Conservation (phyloP, 2,329 filamentous ascomycete genomes). For the Talaromyces sp. region DNA sequence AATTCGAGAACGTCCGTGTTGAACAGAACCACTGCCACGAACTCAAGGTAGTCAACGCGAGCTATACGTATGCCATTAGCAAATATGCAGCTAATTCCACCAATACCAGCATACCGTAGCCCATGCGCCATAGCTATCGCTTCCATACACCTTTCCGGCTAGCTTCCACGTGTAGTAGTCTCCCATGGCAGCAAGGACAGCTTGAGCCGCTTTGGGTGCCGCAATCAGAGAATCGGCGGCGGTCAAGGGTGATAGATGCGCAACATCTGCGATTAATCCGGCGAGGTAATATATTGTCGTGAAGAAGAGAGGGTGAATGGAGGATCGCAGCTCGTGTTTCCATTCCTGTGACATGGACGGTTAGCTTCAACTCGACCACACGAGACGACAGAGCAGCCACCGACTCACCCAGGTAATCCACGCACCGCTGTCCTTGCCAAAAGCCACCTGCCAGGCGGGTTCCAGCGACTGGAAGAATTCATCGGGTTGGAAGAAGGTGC, state of each 20-base stretch:
- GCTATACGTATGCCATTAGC: conserved; percentile 40
- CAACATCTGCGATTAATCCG: conserved; percentile 35
- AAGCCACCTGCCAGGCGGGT: conserved; percentile 85
- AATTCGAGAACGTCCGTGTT: conserved; percentile 90
- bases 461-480: conserved; percentile 96
- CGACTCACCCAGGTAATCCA: conserved; percentile 90
- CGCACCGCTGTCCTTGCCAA: conserved; percentile 70
- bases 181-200: conserved; percentile 67
- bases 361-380: conserved; percentile 11
- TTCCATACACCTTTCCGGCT: conserved; percentile 68
- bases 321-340: conserved; percentile 80
- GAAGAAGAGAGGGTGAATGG: conserved; percentile 85
- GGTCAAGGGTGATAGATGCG: conserved; percentile 51
- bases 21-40: conserved; percentile 98
- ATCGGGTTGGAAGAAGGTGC: conserved; percentile 96
- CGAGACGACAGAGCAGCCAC: background rate
- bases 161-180: conserved; percentile 90
- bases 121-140: conserved; percentile 58
- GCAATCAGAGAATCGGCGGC: conserved; percentile 65
- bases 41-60: conserved; percentile 67
- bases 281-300: conserved; percentile 65
- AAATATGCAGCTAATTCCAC: background rate
- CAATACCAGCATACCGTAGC: conserved; percentile 55
- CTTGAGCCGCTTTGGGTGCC: conserved; percentile 72
- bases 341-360: conserved; percentile 67